phyloP scores from a whole-genome alignment of 2,329 filamentous ascomycete species.

The Aspergillus novoparasiticus region DNA sequence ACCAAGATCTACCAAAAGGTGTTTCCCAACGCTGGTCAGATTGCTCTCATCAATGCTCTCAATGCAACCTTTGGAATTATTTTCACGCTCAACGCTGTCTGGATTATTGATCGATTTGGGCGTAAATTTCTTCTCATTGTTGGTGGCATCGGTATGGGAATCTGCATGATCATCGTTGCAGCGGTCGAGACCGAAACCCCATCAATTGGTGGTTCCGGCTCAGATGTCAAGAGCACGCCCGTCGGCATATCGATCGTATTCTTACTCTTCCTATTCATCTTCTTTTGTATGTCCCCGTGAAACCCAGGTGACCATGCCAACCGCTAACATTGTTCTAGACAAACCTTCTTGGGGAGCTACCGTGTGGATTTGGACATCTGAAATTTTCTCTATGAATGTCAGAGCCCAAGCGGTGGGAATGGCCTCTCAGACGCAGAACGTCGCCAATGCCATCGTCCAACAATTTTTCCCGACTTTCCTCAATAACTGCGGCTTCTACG shows the following conservation, averaged over 20 bases:
- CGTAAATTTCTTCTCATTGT: constrained; percentile 70
- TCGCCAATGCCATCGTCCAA: constrained; percentile 68
- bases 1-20: constrained; percentile 75
- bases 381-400: constrained; percentile 73
- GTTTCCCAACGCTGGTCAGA: constrained; percentile 60
- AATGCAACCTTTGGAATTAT: constrained; percentile 73
- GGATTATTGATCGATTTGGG: constrained; percentile 73
- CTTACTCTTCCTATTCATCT: constrained; percentile 66
- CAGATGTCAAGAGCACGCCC: constrained; percentile 55
- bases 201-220: constrained; percentile 37
- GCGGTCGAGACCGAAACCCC: constrained; percentile 62
- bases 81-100: constrained; percentile 72
- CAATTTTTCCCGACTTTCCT: constrained; percentile 72
- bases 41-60: constrained; percentile 73
- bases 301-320: constrained; percentile 9
- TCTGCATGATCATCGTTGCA: constrained; percentile 70
- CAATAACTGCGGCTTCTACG: constrained; percentile 58
- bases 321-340: constrained; percentile 45
- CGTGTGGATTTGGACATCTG: constrained; percentile 71
- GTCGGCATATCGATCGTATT: constrained; percentile 71
- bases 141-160: constrained; percentile 68
- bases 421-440: constrained; percentile 63
- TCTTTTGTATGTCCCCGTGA: constrained; percentile 38
- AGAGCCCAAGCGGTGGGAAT: constrained; percentile 71
- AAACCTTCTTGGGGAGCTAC: constrained; percentile 72